Base-by-base conservation (phyloP, 345 rosid genomes). In the Salix arbutifolia region DNA sequence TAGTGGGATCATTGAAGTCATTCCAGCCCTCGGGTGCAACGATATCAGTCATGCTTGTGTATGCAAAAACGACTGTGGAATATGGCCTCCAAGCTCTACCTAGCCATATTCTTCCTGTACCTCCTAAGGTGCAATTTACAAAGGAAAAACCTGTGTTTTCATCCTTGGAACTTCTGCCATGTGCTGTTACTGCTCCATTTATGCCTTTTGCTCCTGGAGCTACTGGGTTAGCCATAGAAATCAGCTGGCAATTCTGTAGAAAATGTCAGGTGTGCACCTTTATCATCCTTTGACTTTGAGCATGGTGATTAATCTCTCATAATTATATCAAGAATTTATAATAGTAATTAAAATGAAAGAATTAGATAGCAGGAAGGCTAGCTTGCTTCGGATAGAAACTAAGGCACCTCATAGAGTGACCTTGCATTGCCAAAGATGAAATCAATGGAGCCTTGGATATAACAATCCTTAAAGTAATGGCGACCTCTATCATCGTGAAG, bases 371-470 rank as follows among this genome's bases (percentile, higher is more conserved):
- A 8, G 30, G 26, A 70, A 53, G 23, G 21, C 35, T 33, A 33
- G 30, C 3, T 53, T 7, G 60, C 60, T 53, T 53, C 4, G 19
- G 60, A 21, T 56, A 10, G 11, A n/a, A 56, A 56, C 9, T 19
- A 52, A n/a, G 37, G 26, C 69, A 89, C 97, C 88, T 91, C 90
- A 42, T 93, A 91, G 4, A 96, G 82, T 3, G 99, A 93, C 76
- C 86, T 90, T 6, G 89, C 98, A 50, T 93, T 81, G 71, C 99
- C 98, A 19, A 93, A 93, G 60, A 95, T 89, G 87, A 95, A 93
- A 79, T 96, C 98, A 68, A 96, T 96, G 40, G 99, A 93, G 28
- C 99, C 98, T 83, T 95, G 99, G 64, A 95, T 91, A 58, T 90
- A 91, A 70, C 99, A 95, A 67, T 95, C 94, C 83, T 83, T 92